These are phyloP conservation scores for Berberis vulgaris DNA, from an alignment of 164 flowering plant genomes.

Conservation along the genomic window DNA sequence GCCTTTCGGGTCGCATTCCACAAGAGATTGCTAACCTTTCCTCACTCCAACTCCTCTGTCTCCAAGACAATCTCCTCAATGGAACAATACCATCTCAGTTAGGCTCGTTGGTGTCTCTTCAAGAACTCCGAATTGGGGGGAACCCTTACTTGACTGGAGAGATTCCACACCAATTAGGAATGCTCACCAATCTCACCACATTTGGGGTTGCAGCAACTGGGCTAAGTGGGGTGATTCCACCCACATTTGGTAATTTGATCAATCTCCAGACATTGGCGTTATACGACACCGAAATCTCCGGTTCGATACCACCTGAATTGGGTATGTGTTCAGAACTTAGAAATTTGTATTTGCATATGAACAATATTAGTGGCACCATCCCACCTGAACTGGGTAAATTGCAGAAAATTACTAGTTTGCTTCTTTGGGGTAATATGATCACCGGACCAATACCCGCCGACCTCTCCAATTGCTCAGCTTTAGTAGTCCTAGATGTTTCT, in stretches of 20 bases:
- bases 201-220: constrained; percentile 83
- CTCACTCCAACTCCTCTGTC: constrained; percentile 62
- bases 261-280: constrained; percentile 80
- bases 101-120: constrained; percentile 62
- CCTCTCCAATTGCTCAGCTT: constrained; percentile 67
- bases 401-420: constrained; percentile 79
- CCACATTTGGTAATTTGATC: constrained; percentile 62
- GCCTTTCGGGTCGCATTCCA: constrained; percentile 61
- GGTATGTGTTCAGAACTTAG: constrained; percentile 70
- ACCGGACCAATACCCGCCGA: constrained; percentile 64
- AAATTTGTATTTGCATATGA: constrained; percentile 80
- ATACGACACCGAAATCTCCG: constrained; percentile 69
- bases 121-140: constrained; percentile 81
- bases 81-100: constrained; percentile 71
- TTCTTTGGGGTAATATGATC: constrained; percentile 77
- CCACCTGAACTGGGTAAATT: constrained; percentile 72
- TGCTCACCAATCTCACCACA: constrained; percentile 65
- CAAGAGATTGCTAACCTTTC: constrained; percentile 55
- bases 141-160: constrained; percentile 64
- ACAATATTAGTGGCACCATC: constrained; percentile 71
- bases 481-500: constrained; percentile 80
- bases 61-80: constrained; percentile 78
- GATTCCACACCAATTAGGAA: constrained; percentile 67
- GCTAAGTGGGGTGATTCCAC: constrained; percentile 65
- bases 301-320: constrained; percentile 70